Conservation (phyloP, 2,329 filamentous ascomycete species). For the Orbilia quercus region DNA sequence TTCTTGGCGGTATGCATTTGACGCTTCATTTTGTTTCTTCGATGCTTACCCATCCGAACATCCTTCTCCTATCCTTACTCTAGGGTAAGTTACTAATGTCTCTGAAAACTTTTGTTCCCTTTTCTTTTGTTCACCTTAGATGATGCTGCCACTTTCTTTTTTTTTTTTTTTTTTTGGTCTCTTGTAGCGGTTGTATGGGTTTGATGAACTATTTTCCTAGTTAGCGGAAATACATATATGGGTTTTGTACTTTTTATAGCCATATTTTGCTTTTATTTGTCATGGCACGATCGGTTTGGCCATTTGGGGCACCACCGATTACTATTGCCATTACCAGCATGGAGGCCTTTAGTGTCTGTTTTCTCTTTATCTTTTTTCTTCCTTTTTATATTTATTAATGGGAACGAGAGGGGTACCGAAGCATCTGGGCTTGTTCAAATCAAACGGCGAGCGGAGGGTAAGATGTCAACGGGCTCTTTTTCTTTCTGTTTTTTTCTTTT, state of each 20-base stretch:
- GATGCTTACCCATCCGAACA: background rate
- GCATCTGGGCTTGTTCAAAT: too few species aligned
- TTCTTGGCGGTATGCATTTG: background rate
- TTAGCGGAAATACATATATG: constrained; percentile 12
- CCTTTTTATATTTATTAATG: background rate
- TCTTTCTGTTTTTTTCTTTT: too few species aligned
- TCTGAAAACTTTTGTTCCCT: background rate
- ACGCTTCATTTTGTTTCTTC: constrained; percentile 8
- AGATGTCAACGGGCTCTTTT: too few species aligned
- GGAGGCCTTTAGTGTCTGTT: background rate
- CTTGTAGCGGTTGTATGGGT: background rate
- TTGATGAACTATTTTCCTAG: background rate
- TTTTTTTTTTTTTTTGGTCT: background rate
- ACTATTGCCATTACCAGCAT: too few species aligned
- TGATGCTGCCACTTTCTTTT: background rate
- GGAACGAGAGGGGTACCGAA: too few species aligned
- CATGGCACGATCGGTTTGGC: background rate
- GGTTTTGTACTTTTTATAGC: background rate
- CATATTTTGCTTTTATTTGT: constrained; percentile 6
- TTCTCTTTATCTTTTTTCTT: background rate
- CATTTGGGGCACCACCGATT: too few species aligned
- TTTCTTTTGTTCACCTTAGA: background rate
- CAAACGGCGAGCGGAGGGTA: too few species aligned
- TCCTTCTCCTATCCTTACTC: too few species aligned
- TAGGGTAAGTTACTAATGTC: background rate